These are phyloP conservation scores for Russula brevipes DNA, from an alignment of 768 basidiomycete species.

Conservation along the genomic window DNA sequence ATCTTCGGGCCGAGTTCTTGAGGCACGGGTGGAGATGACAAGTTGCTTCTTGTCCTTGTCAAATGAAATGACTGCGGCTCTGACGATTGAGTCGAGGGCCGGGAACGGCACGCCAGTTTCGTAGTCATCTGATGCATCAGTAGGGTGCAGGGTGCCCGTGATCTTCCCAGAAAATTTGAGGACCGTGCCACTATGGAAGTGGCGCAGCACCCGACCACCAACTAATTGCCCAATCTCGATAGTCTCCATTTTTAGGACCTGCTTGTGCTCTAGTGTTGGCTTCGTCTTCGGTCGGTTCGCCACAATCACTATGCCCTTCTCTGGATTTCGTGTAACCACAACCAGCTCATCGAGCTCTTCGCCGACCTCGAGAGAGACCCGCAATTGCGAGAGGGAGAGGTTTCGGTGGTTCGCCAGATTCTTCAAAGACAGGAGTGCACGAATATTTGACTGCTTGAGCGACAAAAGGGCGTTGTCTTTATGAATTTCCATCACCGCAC, in stretches of 20 bases:
- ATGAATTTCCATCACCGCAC: conserved; percentile 74
- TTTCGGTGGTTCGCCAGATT: conserved; percentile 78
- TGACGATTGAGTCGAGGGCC: conserved; percentile 58
- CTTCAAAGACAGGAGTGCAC: conserved; percentile 81
- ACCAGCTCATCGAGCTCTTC: conserved; percentile 71
- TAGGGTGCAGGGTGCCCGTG: conserved; percentile 73
- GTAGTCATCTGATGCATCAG: conserved; percentile 79
- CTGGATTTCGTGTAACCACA: conserved; percentile 84
- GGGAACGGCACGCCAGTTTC: conserved; percentile 54
- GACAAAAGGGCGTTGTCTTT: conserved; percentile 75
- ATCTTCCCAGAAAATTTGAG: conserved; percentile 71
- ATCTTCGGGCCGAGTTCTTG: conserved; percentile 55
- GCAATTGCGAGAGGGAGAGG: conserved; percentile 61
- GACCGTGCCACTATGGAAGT: conserved; percentile 65
- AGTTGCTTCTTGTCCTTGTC: conserved; percentile 64
- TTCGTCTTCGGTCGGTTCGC: conserved; percentile 63
- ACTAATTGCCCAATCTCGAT: conserved; percentile 69
- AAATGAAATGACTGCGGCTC: conserved; percentile 64
- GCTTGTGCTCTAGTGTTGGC: conserved; percentile 43
- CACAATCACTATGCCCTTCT: conserved; percentile 82
- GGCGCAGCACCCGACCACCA: conserved; percentile 72
- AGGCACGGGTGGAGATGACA: conserved; percentile 74
- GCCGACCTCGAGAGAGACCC: conserved; percentile 55
- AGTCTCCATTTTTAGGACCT: conserved; percentile 56
- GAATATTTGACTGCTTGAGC: conserved; percentile 62